Conservation (phyloP, 2,329 filamentous ascomycete genomes). For the Ceratocystis cubensis region DNA sequence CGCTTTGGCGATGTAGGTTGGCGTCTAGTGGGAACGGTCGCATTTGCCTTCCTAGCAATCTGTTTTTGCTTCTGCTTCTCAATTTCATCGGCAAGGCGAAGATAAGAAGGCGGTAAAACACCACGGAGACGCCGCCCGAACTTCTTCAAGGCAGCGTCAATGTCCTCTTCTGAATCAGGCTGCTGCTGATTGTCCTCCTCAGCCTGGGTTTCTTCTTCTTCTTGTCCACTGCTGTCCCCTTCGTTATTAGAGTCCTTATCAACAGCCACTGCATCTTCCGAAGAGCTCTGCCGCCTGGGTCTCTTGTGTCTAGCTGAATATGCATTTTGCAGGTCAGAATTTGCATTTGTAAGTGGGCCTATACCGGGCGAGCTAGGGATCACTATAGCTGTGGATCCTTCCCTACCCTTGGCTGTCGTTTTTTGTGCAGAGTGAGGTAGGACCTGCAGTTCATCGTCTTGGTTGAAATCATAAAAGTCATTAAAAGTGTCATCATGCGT, state of each 20-base stretch:
- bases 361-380: slow-evolving; percentile 12
- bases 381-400: background rate
- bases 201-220: slow-evolving; percentile 21
- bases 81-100: slow-evolving; percentile 43
- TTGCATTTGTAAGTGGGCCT: background rate
- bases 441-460: background rate
- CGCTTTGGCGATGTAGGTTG: slow-evolving; percentile 12
- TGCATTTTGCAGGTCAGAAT: slow-evolving; percentile 2
- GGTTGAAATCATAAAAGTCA: slow-evolving; percentile 21
- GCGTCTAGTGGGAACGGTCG: background rate
- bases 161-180: slow-evolving; percentile 26
- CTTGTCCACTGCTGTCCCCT: background rate
- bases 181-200: slow-evolving; percentile 25
- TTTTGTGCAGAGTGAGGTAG: background rate
- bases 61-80: slow-evolving; percentile 24
- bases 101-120: slow-evolving; percentile 55
- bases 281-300: slow-evolving; percentile 20
- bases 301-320: background rate
- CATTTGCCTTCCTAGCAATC: background rate
- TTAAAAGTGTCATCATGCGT: slow-evolving; percentile 20
- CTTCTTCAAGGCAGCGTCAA: slow-evolving; percentile 15
- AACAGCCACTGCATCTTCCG: slow-evolving; percentile 25
- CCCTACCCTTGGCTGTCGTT: background rate
- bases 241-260: slow-evolving; percentile 9
- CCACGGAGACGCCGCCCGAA: slow-evolving; percentile 40